These are phyloP conservation scores for Rubus parviflorus DNA, from an alignment of 306 rosid genomes.

Conservation along the genomic window DNA sequence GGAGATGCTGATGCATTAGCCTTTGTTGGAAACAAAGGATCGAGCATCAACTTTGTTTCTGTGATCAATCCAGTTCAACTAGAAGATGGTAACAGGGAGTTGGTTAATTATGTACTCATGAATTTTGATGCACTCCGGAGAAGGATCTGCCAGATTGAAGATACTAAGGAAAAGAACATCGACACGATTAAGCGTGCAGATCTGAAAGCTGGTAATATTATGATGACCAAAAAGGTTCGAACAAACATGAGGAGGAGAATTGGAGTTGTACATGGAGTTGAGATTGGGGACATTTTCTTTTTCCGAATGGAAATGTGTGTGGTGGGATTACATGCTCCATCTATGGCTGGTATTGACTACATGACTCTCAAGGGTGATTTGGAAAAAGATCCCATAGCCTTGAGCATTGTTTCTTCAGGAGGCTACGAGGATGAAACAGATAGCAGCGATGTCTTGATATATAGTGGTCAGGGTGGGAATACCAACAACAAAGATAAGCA, in stretches of 20 bases:
- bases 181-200: slow-evolving; percentile 43
- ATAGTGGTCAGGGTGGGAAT: slow-evolving; percentile 68
- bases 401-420: slow-evolving; percentile 67
- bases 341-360: slow-evolving; percentile 72
- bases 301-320: slow-evolving; percentile 55
- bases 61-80: slow-evolving; percentile 23
- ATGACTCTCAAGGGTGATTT: slow-evolving; percentile 33
- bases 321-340: slow-evolving; percentile 64
- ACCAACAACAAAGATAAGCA: slow-evolving; percentile 49
- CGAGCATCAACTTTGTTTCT: slow-evolving; percentile 14
- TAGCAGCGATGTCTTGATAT: slow-evolving; percentile 51
- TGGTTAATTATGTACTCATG: slow-evolving; percentile 44
- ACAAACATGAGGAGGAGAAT: slow-evolving; percentile 53
- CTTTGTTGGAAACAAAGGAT: not conserved
- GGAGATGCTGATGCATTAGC: slow-evolving; percentile 1
- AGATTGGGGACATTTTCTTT: slow-evolving; percentile 66
- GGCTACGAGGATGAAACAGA: slow-evolving; percentile 54
- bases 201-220: slow-evolving; percentile 49
- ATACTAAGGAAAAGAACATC: slow-evolving; percentile 34
- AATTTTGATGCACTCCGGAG: slow-evolving; percentile 53
- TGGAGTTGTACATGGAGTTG: slow-evolving; percentile 62
- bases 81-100: slow-evolving; percentile 42
- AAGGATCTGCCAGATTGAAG: slow-evolving; percentile 64
- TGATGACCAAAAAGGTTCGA: slow-evolving; percentile 45
- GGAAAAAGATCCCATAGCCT: slow-evolving; percentile 54